Evolutionary conservation across 192 early-diverging fungal genomes (phyloP).

Genomic region (Haplosporangium gracile): DNA sequence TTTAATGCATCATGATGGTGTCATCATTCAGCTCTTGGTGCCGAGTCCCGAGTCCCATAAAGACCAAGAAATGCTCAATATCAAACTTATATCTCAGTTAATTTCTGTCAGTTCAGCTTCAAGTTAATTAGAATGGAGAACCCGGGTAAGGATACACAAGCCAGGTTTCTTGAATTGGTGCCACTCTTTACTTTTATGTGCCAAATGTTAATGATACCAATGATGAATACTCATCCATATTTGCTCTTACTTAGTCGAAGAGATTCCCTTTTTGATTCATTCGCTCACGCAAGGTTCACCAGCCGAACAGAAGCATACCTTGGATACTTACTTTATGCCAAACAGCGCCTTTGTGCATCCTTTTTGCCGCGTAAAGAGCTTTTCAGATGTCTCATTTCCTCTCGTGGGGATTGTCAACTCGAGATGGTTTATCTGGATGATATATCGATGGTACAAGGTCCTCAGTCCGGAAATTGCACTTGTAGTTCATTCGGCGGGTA

Average conservation of each 20-base stretch:
- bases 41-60: too few relatives aligned
- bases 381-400: conserved; percentile 9
- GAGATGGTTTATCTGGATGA: conserved; percentile 24
- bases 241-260: not conserved
- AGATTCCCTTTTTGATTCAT: conserved; percentile 6
- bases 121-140: conserved; percentile 7
- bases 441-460: conserved; percentile 23
- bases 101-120: too few relatives aligned
- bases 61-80: too few relatives aligned
- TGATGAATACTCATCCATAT: too few relatives aligned
- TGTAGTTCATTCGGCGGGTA: conserved; percentile 17
- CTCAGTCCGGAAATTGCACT: conserved; percentile 5
- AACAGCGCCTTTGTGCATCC: conserved; percentile 10
- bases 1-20: too few relatives aligned
- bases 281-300: conserved; percentile 5
- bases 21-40: too few relatives aligned
- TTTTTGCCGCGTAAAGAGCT: conserved; percentile 13
- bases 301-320: not conserved
- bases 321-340: conserved; percentile 14
- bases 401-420: conserved; percentile 5
- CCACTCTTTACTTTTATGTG: too few relatives aligned
- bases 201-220: too few relatives aligned
- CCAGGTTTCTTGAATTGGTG: not conserved
- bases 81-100: too few relatives aligned
- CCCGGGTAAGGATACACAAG: not conserved